A percentile compares a stretch with the other conserved stretches of the same genome.
phyloP scores from a whole-genome alignment of 371 early-diverging fungal genomes.

The Massospora cicadina region DNA sequence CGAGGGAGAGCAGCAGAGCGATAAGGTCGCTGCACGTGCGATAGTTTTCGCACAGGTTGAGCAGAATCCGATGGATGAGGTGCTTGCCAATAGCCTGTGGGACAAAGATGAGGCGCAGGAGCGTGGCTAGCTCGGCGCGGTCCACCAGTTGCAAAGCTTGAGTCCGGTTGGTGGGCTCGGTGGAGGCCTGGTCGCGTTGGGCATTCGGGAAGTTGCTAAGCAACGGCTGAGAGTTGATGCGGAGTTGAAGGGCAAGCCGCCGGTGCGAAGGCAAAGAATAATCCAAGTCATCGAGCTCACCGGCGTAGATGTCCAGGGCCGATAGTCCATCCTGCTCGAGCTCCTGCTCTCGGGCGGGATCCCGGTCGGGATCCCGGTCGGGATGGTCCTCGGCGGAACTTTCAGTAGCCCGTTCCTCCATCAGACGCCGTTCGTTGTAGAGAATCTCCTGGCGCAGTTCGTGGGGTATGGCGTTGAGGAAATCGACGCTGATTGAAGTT shows the following conservation, averaged over 20 bases:
- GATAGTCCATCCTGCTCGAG: slow-evolving; percentile 19
- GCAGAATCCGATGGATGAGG: slow-evolving; percentile 46
- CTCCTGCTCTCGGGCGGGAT: slow-evolving; percentile 19
- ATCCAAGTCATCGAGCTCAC: slow-evolving; percentile 10
- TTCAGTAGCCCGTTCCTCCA: slow-evolving; percentile 15
- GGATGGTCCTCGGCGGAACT: no score
- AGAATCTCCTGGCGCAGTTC: slow-evolving; percentile 66
- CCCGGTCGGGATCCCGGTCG: not conserved
- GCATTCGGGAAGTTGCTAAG: slow-evolving; percentile 29
- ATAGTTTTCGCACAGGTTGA: slow-evolving; percentile 80
- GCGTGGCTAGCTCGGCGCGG: slow-evolving; percentile 53
- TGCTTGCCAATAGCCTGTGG: slow-evolving; percentile 54
- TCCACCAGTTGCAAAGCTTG: slow-evolving; percentile 67
- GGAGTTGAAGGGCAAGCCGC: not conserved
- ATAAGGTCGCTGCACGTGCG: slow-evolving; percentile 71
- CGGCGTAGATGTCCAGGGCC: slow-evolving; percentile 18
- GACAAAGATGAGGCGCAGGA: slow-evolving; percentile 67
- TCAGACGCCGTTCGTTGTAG: slow-evolving; percentile 25
- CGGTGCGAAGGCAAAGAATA: not conserved
- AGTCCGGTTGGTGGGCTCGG: slow-evolving; percentile 21
- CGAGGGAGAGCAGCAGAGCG: slow-evolving; percentile 62
- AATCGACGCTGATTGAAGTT: slow-evolving; percentile 41
- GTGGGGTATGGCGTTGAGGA: slow-evolving; percentile 58
- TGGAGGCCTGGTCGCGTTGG: slow-evolving; percentile 16
- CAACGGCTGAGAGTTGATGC: slow-evolving; percentile 29